Evolutionary conservation across 2,329 filamentous ascomycete species (phyloP), one percentile per base, ranked within the genome.

Genomic region (Colletotrichum trifolii): DNA sequence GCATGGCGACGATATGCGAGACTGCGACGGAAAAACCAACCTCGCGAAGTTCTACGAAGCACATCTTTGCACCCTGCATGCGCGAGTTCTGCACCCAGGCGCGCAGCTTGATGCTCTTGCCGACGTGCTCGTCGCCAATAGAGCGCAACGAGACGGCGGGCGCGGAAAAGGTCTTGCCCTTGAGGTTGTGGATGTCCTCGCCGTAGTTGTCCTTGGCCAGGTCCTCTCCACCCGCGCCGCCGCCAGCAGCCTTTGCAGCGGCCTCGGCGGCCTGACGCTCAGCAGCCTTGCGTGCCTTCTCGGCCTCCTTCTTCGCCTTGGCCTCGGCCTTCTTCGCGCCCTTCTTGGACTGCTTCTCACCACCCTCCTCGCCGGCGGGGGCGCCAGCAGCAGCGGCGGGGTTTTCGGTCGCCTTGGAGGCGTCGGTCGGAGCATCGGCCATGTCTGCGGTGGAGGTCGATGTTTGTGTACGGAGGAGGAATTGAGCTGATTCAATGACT

Each of bases 11-110:
- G 25, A 25, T 25, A 25, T 25, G 25, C 25, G 25, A 25, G 25
- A 25, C 4, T 25, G 25, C 25, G 25, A 25, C 25, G 3, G 25
- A 25, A 25, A 5, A 25, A 25, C 4, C 25, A 25, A 25, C 25
- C 25, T 93, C 86, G 68, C 93, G 87, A 71, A 98, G 85, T 81
- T 96, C 93, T 72, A 97, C 80, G 81, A 97, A 97, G 46, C 89
- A 91, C 82, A 97, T 91, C 83, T 97, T 97, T 70, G 94, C 93
- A 65, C 91, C 90, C 81, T 98, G 95, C 72, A 91, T 90, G 69
- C 95, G 88, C 39, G 91, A 88, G 81, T 97, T 97, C 77, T 97
- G 92, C 45, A 97, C 86, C 83, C 92, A 93, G 34, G 88, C 93
- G 45, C 93, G 87, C 73, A 97, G 84, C 52, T 88, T 89, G 70